phyloP scores from a whole-genome alignment of 495 filamentous ascomycete species.

The Penicillium angulare region DNA sequence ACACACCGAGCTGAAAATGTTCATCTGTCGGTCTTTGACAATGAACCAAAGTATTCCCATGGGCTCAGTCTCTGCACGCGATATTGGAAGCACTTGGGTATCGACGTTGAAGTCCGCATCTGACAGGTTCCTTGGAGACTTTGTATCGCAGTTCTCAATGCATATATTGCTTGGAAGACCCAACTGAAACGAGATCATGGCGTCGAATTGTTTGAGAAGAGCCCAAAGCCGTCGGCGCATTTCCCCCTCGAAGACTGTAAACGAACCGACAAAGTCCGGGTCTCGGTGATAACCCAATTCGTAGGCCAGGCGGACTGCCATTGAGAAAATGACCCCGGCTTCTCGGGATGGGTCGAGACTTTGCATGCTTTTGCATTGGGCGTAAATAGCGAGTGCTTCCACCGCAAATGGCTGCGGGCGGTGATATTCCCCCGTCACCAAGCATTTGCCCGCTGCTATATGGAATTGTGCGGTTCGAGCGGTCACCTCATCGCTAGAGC shows the following conservation, averaged over 20 bases:
- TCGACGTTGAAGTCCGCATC: slow-evolving; percentile 30
- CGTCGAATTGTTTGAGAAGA: slow-evolving; percentile 17
- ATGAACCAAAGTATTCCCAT: slow-evolving; percentile 28
- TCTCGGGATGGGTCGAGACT: slow-evolving; percentile 15
- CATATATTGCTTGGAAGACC: slow-evolving; percentile 29
- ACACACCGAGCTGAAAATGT: slow-evolving; percentile 27
- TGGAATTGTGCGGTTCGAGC: not conserved
- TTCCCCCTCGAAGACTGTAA: slow-evolving; percentile 21
- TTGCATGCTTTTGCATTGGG: slow-evolving; percentile 13
- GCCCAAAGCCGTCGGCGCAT: slow-evolving; percentile 29
- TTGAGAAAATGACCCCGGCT: slow-evolving; percentile 13
- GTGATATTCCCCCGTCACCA: slow-evolving; percentile 10
- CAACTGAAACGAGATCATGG: slow-evolving; percentile 28
- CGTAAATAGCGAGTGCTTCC: slow-evolving; percentile 21
- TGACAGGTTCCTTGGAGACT: slow-evolving; percentile 22
- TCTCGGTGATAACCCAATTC: slow-evolving; percentile 28
- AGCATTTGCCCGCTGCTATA: slow-evolving; percentile 3
- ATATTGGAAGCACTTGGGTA: slow-evolving; percentile 15
- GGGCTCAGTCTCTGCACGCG: slow-evolving; percentile 22
- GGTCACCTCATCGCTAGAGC: not conserved
- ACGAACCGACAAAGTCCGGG: slow-evolving; percentile 4
- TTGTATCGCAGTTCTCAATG: slow-evolving; percentile 24
- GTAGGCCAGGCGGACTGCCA: slow-evolving; percentile 18
- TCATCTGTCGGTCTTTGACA: slow-evolving; percentile 30
- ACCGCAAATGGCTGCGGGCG: slow-evolving; percentile 12